Evolutionary conservation across 2,329 filamentous ascomycete species (phyloP).

Genomic region (Curvularia lunata): DNA sequence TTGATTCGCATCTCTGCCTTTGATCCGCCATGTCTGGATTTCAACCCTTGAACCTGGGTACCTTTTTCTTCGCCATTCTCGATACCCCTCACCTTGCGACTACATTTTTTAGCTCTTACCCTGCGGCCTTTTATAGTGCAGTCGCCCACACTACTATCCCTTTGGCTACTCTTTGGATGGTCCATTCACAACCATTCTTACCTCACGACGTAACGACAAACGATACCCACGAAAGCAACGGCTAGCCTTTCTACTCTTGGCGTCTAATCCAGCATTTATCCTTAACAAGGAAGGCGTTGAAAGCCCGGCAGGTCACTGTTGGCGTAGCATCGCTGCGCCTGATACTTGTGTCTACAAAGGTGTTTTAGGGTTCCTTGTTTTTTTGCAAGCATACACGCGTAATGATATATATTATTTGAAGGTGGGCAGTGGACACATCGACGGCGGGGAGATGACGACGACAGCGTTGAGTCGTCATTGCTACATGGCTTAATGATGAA

Average conservation of each 20-base stretch:
- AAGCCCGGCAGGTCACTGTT: constrained; percentile 15
- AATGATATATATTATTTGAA: constrained; percentile 19
- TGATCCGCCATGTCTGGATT: constrained; percentile 12
- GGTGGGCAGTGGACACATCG: background rate
- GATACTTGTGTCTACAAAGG: constrained; percentile 19
- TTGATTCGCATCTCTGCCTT: constrained; percentile 6
- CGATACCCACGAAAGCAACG: constrained; percentile 46
- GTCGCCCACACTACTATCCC: constrained; percentile 17
- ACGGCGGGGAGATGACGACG: background rate
- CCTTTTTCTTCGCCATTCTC: constrained; percentile 22
- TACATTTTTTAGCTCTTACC: constrained; percentile 21
- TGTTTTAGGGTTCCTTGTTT: constrained; percentile 20
- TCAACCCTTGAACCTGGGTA: constrained; percentile 15
- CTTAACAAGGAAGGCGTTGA: constrained; percentile 27
- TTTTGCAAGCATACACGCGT: constrained; percentile 17
- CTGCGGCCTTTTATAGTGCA: constrained; percentile 14
- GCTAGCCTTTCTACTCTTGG: constrained; percentile 33
- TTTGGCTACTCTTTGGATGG: constrained; percentile 22
- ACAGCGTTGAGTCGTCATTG: constrained; percentile 12
- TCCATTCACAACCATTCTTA: constrained; percentile 26
- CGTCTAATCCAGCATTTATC: constrained; percentile 32
- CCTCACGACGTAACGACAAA: constrained; percentile 47
- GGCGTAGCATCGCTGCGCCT: constrained; percentile 21
- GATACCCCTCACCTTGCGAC: constrained; percentile 26
- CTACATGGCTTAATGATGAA: constrained; percentile 18